Base-by-base conservation (phyloP, 148 eudicot genomes). In the Camellia japonica region DNA sequence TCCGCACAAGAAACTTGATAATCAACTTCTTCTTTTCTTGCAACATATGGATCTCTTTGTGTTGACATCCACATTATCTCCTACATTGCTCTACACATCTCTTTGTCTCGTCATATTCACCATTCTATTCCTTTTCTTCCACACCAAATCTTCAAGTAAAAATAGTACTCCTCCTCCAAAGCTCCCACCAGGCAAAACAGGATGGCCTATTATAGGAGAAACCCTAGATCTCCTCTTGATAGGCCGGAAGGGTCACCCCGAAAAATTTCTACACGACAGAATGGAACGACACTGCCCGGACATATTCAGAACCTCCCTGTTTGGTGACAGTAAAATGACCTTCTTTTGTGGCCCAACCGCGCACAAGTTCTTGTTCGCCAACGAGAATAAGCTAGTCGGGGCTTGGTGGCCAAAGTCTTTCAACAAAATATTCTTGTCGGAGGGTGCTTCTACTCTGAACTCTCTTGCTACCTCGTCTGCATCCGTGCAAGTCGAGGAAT, bases 181-280 rank as follows among this genome's bases (percentile, higher is more conserved):
- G 23, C 23, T 23, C 23, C 23, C 23, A 23, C 23, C 92, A 0
- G 92, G 92, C 23, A 87, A 73, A 73, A 76, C 38, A 12, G 92
- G 92, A 23, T 84, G 85, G 84, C 90, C 92, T 3, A 1, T 89
- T 15, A 15, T 87, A 0, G 92, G 92, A 1, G 92, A 89, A 80
- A 82, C 90, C 10, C 62, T 80, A 1, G 58, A 78, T 8, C 79
- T 87, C 7, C 80, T 79, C 43, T 64, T 69, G 4, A 73, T 85
- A 3, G 69, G 80, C 12, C 16, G 41, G 60, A 54, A 83, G 8
- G 92, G 92, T 11, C 44, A 18, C 4, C 88, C 92, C 1, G 90
- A 84, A 75, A 72, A 72, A 3, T 89, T 87, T 60, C 7, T 84
- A 43, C 43, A 15, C 4, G 83, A 86, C 11, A 79, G 92, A 71